Percentiles rank a stretch among this genome's conserved stretches.
Conservation (phyloP, 192 early-diverging fungal species). For the Phlyctochytrium arcticum region DNA sequence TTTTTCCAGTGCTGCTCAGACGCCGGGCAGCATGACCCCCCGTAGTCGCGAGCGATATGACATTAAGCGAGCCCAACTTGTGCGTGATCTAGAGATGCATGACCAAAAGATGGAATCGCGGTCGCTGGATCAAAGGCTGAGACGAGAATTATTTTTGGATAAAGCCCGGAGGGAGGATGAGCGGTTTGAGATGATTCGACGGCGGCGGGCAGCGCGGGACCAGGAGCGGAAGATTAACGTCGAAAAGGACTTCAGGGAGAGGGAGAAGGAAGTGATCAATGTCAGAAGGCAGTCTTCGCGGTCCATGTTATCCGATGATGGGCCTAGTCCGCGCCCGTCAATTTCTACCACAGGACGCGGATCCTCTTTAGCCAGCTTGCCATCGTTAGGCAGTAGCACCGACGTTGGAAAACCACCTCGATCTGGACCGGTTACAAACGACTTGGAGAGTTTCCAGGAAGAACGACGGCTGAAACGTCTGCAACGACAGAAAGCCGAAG, state of each 20-base stretch:
- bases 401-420: no score
- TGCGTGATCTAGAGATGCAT: conserved; percentile 10
- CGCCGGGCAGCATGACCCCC: conserved; percentile 18
- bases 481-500: conserved; percentile 12
- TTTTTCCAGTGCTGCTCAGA: neutral
- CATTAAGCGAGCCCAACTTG: neutral
- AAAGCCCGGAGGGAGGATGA: conserved; percentile 10
- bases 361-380: no score
- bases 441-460: conserved; percentile 4
- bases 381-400: no score
- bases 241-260: neutral
- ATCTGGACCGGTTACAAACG: neutral
- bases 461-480: conserved; percentile 9
- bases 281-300: no score
- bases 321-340: no score
- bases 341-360: no score
- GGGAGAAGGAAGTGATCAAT: neutral
- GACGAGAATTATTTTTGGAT: conserved; percentile 8
- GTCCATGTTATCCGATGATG: no score
- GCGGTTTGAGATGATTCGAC: conserved; percentile 13
- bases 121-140: conserved; percentile 4
- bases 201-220: neutral
- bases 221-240: neutral
- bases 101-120: conserved; percentile 10
- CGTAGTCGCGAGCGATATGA: conserved; percentile 8